Percentiles rank a stretch among this genome's conserved stretches.
phyloP scores from a whole-genome alignment of 768 basidiomycete genomes.

The Pleurotus tuoliensis region DNA sequence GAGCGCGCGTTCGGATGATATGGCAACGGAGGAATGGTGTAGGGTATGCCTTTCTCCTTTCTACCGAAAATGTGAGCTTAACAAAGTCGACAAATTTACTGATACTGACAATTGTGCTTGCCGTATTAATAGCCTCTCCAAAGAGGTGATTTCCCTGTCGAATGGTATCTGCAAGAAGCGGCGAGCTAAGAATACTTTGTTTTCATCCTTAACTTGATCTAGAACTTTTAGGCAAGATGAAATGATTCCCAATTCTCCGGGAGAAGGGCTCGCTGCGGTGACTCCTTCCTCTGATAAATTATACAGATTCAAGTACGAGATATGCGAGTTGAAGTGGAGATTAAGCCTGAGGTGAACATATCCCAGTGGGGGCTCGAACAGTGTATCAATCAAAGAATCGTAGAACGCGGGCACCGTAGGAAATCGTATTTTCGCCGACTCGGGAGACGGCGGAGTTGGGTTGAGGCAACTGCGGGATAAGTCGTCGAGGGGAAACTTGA shows the following conservation, averaged over 20 bases:
- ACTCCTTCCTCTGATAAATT: neutral
- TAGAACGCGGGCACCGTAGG: slow-evolving; percentile 13
- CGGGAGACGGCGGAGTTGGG: slow-evolving; percentile 9
- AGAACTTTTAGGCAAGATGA: neutral
- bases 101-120: neutral
- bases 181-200: neutral
- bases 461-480: slow-evolving; percentile 10
- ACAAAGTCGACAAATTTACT: neutral
- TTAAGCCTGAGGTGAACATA: neutral
- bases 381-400: neutral
- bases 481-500: slow-evolving; percentile 13
- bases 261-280: neutral
- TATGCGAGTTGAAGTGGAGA: neutral
- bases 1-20: neutral
- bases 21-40: neutral
- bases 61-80: neutral
- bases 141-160: neutral
- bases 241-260: neutral
- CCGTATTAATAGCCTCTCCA: neutral
- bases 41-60: neutral
- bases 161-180: neutral
- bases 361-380: neutral
- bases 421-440: slow-evolving; percentile 8
- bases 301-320: neutral
- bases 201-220: neutral